These are phyloP conservation scores for Mortierella alpina DNA, from an alignment of 192 early-diverging fungal genomes.

Conservation along the genomic window DNA sequence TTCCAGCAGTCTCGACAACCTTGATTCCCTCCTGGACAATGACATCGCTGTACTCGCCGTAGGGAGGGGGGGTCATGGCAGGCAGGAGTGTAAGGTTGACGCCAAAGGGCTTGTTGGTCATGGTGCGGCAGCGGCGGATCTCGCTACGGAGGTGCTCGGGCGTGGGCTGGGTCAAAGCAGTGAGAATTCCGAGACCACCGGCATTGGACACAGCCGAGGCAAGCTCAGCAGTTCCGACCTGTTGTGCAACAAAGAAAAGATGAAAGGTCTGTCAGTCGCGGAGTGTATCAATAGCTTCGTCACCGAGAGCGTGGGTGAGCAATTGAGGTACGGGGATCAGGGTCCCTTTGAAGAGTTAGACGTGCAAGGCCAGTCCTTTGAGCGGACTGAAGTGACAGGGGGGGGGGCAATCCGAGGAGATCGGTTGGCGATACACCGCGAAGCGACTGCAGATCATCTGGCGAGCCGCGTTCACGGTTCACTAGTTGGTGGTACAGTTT, in stretches of 20 bases:
- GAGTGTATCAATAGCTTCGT: conserved; percentile 36
- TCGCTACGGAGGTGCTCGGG: conserved; percentile 78
- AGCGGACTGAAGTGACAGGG: no score
- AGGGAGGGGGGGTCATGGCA: conserved; percentile 84
- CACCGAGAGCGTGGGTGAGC: no score
- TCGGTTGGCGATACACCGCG: no score
- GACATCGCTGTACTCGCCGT: conserved; percentile 74
- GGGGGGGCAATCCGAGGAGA: no score
- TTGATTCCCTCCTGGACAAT: conserved; percentile 85
- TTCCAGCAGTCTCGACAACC: conserved; percentile 87
- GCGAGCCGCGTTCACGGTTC: no score
- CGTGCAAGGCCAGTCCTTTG: no score
- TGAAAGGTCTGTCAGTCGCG: no score
- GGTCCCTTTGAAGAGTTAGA: no score
- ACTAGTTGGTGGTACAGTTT: no score
- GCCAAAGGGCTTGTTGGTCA: conserved; percentile 85
- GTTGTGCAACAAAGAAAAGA: background rate
- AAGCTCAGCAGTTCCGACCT: conserved; percentile 62
- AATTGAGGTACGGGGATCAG: no score
- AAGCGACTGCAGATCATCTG: no score
- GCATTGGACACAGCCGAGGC: conserved; percentile 83
- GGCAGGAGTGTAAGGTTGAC: conserved; percentile 86
- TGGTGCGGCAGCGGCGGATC: conserved; percentile 75
- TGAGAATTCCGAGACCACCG: conserved; percentile 78
- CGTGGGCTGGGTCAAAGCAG: conserved; percentile 83